Base-by-base conservation (phyloP, 139 green algal genomes). In the Chlamydomonas eustigma region DNA sequence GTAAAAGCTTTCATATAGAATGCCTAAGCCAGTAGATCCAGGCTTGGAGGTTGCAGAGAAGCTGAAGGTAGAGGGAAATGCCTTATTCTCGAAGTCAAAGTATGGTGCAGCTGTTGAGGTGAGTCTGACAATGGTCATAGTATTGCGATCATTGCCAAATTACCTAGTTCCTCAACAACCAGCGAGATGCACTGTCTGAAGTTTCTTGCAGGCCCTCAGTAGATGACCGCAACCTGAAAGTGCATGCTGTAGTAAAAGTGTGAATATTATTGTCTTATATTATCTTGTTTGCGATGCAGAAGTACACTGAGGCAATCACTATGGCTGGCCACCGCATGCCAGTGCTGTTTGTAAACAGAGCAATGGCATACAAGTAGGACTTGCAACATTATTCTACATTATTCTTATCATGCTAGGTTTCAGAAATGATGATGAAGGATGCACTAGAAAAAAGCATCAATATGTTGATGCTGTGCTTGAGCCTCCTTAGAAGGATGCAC, bases 281-380 rank as follows among this genome's bases (percentile, higher is more conserved):
- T 12, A 28, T 28, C 44, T 28, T 28, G 12, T 12, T 22, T 58
- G 44, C 44, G 28, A 69, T 22, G 4, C 79, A 89, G 36, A 72
- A 22, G 65, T 72, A 72, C 65, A 72, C 65, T 25, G 73, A 71
- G 51, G 85, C 76, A 24, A 84, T 89, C 63, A 78, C 78, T 0
- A 32, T 81, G 32, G 75, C 71, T 22, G 76, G 78, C 12, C 58
- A 76, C 0, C 67, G 64, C 50, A 25, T 12, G 50, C 67, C 80
- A 37, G 80, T 83, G 24, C 67, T 89, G 44, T 89, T 85, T 69
- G 75, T 86, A 37, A 89, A 89, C 32, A 65, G 83, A 6, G 83
- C 71, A 32, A 76, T 89, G 74, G 73, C 51, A 4, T 4, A 52
- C 37, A 2, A 35, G 30, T 28, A 34, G 25, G n/a, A n/a, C n/a